A percentile compares a stretch with the other conserved stretches of the same genome.
phyloP scores from a whole-genome alignment of 768 basidiomycete genomes.

The Panus rudis region DNA sequence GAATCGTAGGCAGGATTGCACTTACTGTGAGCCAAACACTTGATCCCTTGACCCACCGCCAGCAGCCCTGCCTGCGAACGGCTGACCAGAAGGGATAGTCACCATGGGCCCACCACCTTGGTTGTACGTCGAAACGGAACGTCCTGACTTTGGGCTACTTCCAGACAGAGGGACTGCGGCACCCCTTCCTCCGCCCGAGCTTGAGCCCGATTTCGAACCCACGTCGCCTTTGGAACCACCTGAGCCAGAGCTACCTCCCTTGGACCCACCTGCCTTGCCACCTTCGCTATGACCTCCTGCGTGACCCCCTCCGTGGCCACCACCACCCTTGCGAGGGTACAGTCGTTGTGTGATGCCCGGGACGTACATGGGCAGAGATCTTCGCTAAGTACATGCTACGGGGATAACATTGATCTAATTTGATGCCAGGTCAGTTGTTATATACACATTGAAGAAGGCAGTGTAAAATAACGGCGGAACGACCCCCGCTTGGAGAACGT shows the following conservation, averaged over 20 bases:
- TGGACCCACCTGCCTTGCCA: neutral
- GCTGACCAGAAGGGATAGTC: slow-evolving; percentile 22
- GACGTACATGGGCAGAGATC: slow-evolving; percentile 1
- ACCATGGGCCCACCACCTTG: slow-evolving; percentile 16
- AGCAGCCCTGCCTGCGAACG: slow-evolving; percentile 29
- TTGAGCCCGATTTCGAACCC: no score
- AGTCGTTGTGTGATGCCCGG: neutral
- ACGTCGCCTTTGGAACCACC: no score
- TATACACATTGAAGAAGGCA: no score
- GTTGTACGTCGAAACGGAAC: slow-evolving; percentile 21
- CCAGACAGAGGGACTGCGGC: no score
- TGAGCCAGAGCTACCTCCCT: neutral
- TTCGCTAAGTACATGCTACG: no score
- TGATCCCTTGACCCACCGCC: slow-evolving; percentile 44
- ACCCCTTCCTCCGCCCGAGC: no score
- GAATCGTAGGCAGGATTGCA: neutral
- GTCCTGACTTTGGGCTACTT: no score
- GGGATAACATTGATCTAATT: no score
- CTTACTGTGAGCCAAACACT: slow-evolving; percentile 6
- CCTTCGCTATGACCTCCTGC: neutral
- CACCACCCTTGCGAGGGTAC: slow-evolving; percentile 1
- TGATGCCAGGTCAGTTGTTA: no score
- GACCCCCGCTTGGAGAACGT: no score
- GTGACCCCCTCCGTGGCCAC: neutral
- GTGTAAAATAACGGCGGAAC: no score